A percentile compares a stretch with the other conserved stretches of the same genome.
Evolutionary conservation across 176 grass and related monocot genomes (phyloP).

Genomic region (Cocos nucifera): DNA sequence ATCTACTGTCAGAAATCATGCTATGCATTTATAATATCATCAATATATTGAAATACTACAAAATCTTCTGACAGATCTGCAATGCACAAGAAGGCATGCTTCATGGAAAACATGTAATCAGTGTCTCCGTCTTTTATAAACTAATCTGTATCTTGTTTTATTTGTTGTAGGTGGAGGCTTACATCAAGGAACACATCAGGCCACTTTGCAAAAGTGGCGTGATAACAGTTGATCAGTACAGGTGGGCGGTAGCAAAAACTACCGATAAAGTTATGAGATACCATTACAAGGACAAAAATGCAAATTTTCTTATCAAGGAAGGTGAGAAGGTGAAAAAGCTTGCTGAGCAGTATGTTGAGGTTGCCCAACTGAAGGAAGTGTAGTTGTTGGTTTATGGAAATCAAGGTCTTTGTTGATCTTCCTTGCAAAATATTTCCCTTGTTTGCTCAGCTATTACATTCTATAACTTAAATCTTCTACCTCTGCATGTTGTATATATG

Average conservation of each 20-base stretch:
- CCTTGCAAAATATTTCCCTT: too few species aligned
- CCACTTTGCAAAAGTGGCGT: slow-evolving; percentile 89
- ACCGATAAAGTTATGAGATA: slow-evolving; percentile 76
- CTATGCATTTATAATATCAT: too few species aligned
- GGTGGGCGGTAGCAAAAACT: slow-evolving; percentile 59
- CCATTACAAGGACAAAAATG: slow-evolving; percentile 59
- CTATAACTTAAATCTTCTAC: too few species aligned
- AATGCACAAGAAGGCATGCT: too few species aligned
- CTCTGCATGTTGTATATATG: too few species aligned
- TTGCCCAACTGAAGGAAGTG: slow-evolving; percentile 49
- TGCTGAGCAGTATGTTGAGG: slow-evolving; percentile 72
- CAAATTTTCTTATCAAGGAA: slow-evolving; percentile 84
- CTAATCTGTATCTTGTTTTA: not conserved
- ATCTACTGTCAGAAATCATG: too few species aligned
- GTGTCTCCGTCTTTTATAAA: too few species aligned
- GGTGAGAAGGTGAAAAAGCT: slow-evolving; percentile 95
- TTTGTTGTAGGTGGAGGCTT: slow-evolving; percentile 54
- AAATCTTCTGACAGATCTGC: too few species aligned
- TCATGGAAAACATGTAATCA: too few species aligned
- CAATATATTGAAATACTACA: too few species aligned
- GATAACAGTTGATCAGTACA: slow-evolving; percentile 66
- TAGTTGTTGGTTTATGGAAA: not conserved
- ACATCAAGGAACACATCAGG: slow-evolving; percentile 88
- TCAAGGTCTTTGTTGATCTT: not conserved
- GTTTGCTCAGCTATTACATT: too few species aligned